Base-by-base conservation (phyloP, 75 land plant genomes). In the Picea glauca region DNA sequence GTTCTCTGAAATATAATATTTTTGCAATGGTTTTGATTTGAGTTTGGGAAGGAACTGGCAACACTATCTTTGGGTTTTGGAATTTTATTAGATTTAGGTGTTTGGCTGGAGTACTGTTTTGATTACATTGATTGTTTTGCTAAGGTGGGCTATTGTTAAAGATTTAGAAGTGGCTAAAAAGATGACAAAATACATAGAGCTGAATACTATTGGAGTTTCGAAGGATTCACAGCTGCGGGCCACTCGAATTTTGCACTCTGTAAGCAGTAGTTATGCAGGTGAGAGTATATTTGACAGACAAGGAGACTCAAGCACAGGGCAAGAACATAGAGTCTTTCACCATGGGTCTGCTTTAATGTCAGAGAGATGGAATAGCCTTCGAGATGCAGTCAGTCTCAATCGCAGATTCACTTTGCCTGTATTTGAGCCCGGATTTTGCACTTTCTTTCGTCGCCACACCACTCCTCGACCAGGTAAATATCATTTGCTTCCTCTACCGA, bases 71-170 rank as follows among this genome's bases (percentile, higher is more conserved):
- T 50, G 56, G 56, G 11, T 50, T 50, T 50, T 50, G 12, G 9
- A 50, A 50, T 50, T 8, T 50, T 50, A 50, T 8, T 50, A 50
- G 56, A 50, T 50, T 50, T 50, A 50, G 56, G 11, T 50, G 56
- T 50, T 50, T 50, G 56, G 56, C 56, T 50, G 73, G 20, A 18
- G 20, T 18, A 1, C 50, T 40, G 73, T 68, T 68, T 40, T 68
- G 21, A 8, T 68, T 20, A 38, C 6, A n/a, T 74, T 3, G 21
- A 12, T 20, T 43, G 75, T 43, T 54, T 54, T 31, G 35, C 84
- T 75, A 79, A 96, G 99, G 54, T 97, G 99, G 99, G 98, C 99
- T 20, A 86, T 97, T 9, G 92, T 97, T 38, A 93, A 90, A 75
- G 90, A 91, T 68, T 30, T 54, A 15, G 84, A 90, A 21, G 91